Evolutionary conservation across 164 flowering plant species (phyloP).

Genomic region (Vitis riparia): DNA sequence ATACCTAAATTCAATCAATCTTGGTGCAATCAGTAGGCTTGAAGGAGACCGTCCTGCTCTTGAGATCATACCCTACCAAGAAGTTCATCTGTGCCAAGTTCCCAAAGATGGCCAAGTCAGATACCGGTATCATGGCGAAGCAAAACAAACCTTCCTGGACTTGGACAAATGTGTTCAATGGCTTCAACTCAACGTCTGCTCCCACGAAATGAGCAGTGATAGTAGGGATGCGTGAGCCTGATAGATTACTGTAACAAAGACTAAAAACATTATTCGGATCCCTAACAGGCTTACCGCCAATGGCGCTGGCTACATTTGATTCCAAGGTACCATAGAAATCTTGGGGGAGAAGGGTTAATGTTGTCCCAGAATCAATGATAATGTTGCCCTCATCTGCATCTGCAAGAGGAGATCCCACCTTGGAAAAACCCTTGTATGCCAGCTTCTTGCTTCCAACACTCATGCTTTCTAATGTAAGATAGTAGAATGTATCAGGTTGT

Average conservation of each 20-base stretch:
- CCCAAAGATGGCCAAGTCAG: slow-evolving; percentile 6
- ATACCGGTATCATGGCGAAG: slow-evolving; percentile 3
- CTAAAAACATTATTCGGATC: not conserved
- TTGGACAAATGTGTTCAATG: slow-evolving; percentile 14
- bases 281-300: not conserved
- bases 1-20: no score
- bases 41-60: slow-evolving; percentile 23
- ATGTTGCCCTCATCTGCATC: slow-evolving; percentile 33
- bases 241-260: slow-evolving; percentile 8
- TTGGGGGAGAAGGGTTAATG: slow-evolving; percentile 29
- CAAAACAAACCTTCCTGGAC: slow-evolving; percentile 4
- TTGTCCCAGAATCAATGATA: slow-evolving; percentile 69
- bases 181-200: slow-evolving; percentile 5
- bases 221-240: slow-evolving; percentile 1
- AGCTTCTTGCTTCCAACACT: slow-evolving; percentile 36
- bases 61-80: slow-evolving; percentile 31
- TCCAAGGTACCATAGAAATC: slow-evolving; percentile 18
- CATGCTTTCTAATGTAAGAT: slow-evolving; percentile 38
- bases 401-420: no score
- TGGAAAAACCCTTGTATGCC: not conserved
- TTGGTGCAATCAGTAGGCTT: slow-evolving; percentile 26
- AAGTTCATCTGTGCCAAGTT: slow-evolving; percentile 24
- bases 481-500: slow-evolving; percentile 31
- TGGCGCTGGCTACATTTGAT: not conserved
- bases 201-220: slow-evolving; percentile 15